Evolutionary conservation across 306 rosid species (phyloP), one percentile per base, ranked within the genome.

Genomic region (Gastrolobium villosum): DNA sequence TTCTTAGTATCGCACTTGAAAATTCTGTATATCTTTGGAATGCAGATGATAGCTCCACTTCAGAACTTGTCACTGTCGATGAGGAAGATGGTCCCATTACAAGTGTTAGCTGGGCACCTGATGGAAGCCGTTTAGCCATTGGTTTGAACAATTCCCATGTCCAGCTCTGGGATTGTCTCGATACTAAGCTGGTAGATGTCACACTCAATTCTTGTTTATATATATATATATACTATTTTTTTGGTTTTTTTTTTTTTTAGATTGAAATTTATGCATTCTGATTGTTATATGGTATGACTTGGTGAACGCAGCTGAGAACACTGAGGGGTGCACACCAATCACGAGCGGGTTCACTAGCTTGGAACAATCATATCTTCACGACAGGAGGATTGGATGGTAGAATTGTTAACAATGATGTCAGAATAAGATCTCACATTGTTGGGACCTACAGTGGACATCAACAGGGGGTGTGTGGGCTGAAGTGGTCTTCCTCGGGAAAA

Each of bases 21-120:
- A 85, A 55, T 73, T 76, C 86, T 0, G 91, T 87, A 3, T 89
- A 87, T 67, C 81, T 89, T 40, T 85, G 89, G 93, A 82, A 87
- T 76, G 91, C 88, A 52, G 68, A 70, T 14, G 56, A 74, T 55
- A 86, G 91, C 28, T 78, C 91, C 43, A 83, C 88, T 63, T 85
- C 87, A 1, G 91, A 87, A 20, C 85, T 89, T 7, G 84, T 72
- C 39, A 87, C 89, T 1, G 31, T 89, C 8, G 89, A 85, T 48
- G 93, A 87, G 1, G 89, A 87, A 77, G 73, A 45, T 32, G 93
- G 93, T 52, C 89, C 91, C 1, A 74, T 89, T 2, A 89, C 93
- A 2, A 85, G 93, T 45, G 86, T 89, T 9, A 78, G 81, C 50
- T 89, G 93, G 93, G 91, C 93, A 14, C 85, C 90, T 28, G 91